Evolutionary conservation across 495 filamentous ascomycete genomes (phyloP), one percentile per base, ranked within the genome.

Genomic region (Talaromyces wortmannii): DNA sequence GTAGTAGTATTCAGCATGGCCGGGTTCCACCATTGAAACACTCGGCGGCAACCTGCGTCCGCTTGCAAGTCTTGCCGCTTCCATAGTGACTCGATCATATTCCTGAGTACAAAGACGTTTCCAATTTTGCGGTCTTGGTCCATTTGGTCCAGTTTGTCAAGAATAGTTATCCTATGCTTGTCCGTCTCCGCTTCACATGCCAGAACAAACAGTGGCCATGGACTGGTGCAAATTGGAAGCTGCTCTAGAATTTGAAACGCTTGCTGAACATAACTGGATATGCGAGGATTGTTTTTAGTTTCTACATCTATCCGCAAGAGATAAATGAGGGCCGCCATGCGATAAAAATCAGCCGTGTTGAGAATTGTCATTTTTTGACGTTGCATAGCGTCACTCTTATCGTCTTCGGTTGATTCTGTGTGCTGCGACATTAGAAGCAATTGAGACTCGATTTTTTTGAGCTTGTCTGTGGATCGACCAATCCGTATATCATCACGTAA

Each of bases 61-160:
- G 48, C 48, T 17, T 8, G 29, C 18, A 52, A 33, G 40, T 52
- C 50, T 44, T 43, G 50, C 6, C 42, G 33, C 10, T 52, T 52
- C 50, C 50, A 52, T 17, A 44, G 23, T 13, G 50, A 40, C n/a
- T 52, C 32, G 8, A 52, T 43, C 2, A 52, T 52, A 33, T 52
- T 43, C 42, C 50, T 52, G 8, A 52, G 18, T 15, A 52, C 50
- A 43, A 52, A 52, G 17, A 52, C 33, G n/a, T 52, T 52, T 6
- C 50, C 50, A 4, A 52, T 52, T 30, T 52, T 52, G 13, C 50
- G 50, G 7, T 40, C 23, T 6, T 40, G 10, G 29, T 52, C 50
- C 50, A 52, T 52, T 15, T 43, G 50, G 15, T 52, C 50, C 33
- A 52, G 33, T 3, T 17, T 52, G 23, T 30, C 15, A n/a, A 52